Conservation (phyloP, 2,329 filamentous ascomycete species). For the Aspergillus chevalieri region DNA sequence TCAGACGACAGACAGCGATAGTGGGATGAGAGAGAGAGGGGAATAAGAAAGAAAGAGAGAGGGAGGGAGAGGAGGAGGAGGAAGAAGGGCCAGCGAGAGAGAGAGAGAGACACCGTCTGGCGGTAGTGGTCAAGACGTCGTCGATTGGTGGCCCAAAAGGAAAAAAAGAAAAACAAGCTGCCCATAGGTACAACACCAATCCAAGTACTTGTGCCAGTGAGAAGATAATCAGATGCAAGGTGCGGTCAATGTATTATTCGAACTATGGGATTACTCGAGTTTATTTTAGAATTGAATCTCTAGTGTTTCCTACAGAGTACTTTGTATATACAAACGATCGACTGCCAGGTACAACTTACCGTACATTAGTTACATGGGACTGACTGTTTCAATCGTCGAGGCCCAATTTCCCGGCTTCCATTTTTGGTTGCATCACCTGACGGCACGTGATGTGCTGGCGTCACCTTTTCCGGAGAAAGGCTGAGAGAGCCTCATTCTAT, state of each 20-base stretch:
- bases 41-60: neutral
- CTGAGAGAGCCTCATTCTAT: neutral
- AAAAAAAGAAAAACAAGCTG: neutral
- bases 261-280: neutral
- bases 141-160: neutral
- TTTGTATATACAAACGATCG: neutral
- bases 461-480: constrained; percentile 2
- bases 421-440: constrained; percentile 4
- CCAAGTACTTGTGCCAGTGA: neutral
- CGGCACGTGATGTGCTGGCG: constrained; percentile 9
- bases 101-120: constrained; percentile 3
- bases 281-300: neutral
- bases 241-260: neutral
- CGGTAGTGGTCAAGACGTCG: neutral
- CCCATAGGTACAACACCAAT: too few species aligned
- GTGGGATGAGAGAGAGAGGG: neutral
- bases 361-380: too few species aligned
- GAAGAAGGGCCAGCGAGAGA: too few species aligned
- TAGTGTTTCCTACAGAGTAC: neutral
- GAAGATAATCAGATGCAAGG: neutral
- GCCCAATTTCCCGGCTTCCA: constrained; percentile 2
- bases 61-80: too few species aligned
- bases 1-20: too few species aligned
- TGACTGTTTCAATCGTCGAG: neutral
- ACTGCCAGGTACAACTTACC: neutral